Evolutionary conservation across 2,329 filamentous ascomycete genomes (phyloP).

Genomic region (Claviceps spartinae): DNA sequence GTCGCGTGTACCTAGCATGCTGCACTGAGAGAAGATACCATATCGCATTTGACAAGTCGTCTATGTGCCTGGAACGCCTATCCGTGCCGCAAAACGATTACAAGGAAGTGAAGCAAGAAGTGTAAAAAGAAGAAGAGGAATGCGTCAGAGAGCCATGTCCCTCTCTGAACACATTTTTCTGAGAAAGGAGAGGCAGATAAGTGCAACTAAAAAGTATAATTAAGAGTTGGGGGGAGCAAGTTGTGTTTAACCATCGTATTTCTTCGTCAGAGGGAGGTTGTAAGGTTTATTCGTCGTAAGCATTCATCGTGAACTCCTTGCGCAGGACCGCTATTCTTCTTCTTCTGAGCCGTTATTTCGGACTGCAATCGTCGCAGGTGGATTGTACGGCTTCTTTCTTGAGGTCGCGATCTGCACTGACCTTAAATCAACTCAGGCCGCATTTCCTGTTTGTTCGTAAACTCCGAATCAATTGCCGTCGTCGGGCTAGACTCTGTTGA

Average conservation of each 20-base stretch:
- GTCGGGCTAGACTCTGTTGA: neutral
- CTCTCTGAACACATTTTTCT: neutral
- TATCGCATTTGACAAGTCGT: neutral
- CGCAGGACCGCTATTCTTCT: neutral
- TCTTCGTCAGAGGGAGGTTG: neutral
- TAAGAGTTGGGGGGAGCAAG: neutral
- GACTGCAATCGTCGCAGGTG: neutral
- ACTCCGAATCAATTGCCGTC: too few relatives aligned
- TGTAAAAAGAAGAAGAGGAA: neutral
- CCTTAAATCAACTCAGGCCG: too few relatives aligned
- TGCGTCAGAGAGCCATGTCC: neutral
- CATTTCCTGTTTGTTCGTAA: too few relatives aligned
- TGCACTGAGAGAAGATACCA: too few relatives aligned
- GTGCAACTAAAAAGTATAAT: neutral
- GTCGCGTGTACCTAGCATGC: too few relatives aligned
- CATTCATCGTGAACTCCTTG: neutral
- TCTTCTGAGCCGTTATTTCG: neutral
- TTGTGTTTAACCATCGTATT: constrained; percentile 1
- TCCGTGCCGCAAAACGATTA: constrained; percentile 1
- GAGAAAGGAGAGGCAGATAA: neutral
- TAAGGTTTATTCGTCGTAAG: neutral
- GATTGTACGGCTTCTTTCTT: too few relatives aligned
- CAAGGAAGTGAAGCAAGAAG: neutral
- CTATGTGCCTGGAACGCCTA: constrained; percentile 1
- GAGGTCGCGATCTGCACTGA: too few relatives aligned